A percentile compares a stretch with the other conserved stretches of the same genome.
These are phyloP conservation scores for Ramularia endophylla DNA, from an alignment of 2,329 filamentous ascomycete species.

Conservation along the genomic window DNA sequence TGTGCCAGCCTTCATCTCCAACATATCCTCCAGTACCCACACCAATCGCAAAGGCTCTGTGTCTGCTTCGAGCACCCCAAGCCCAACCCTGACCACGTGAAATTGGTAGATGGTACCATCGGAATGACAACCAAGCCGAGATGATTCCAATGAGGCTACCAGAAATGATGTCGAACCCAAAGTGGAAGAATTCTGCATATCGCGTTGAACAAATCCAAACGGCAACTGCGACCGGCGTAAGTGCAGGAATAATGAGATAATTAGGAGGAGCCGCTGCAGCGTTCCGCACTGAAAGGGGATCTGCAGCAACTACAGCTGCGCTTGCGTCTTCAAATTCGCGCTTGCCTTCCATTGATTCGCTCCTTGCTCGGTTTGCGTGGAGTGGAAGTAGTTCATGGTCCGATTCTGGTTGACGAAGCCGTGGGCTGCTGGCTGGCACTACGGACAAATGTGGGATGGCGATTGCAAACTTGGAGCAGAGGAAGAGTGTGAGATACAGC, in stretches of 20 bases:
- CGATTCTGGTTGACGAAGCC: conserved; percentile 3
- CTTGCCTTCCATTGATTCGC: conserved; percentile 12
- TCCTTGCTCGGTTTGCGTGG: conserved; percentile 17
- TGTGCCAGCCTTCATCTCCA: conserved; percentile 41
- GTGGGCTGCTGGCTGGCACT: conserved; percentile 31
- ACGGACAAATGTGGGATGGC: conserved; percentile 62
- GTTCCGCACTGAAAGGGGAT: conserved; percentile 40
- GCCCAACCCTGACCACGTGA: conserved; percentile 77
- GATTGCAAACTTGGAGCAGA: conserved; percentile 75
- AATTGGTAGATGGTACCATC: conserved; percentile 80
- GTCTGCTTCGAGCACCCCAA: conserved; percentile 70
- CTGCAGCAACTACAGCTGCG: conserved; percentile 31
- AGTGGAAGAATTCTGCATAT: conserved; percentile 83
- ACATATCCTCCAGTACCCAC: conserved; percentile 50
- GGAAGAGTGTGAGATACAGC: conserved; percentile 78
- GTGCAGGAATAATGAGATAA: conserved; percentile 49
- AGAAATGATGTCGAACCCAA: conserved; percentile 86
- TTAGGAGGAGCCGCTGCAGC: conserved; percentile 78
- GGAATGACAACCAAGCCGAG: conserved; percentile 68
- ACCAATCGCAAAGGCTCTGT: conserved; percentile 73
- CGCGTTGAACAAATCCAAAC: conserved; percentile 57
- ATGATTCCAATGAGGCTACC: conserved; percentile 73
- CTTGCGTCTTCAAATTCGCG: conserved; percentile 4
- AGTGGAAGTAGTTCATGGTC: conserved; percentile 24
- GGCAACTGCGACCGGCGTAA: conserved; percentile 14